Evolutionary conservation across 371 early-diverging fungal species (phyloP), one percentile per base, ranked within the genome.

Genomic region (Phascolomyces articulosus): DNA sequence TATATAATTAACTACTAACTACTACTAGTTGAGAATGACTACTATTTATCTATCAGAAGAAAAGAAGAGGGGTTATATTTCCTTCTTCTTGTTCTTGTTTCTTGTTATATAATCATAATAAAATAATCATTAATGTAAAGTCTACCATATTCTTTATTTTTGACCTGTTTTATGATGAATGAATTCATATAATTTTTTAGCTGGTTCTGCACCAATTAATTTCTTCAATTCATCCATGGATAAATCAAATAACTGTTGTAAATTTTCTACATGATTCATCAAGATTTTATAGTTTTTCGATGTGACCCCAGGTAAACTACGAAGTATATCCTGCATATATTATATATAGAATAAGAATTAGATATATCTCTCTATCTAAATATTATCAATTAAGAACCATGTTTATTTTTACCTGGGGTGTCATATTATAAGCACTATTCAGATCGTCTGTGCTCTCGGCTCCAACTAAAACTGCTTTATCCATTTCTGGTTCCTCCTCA

Each of bases 251-350:
- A 96, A 68, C 49, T 89, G 89, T 11, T 85, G 72, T 10, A 96
- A 66, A 55, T 78, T 88, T 28, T 82, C 67, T 6, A 89, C 90
- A 15, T 77, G 74, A 16, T 71, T 75, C 87, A 94, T 93, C 20
- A 96, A 83, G 2, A 72, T 53, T 47, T 87, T 86, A 73, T 94
- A 93, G 68, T 95, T 95, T 47, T 78, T 82, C 4, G 85, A 84
- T 0, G 87, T 92, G 47, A 96, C 88, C 0, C 97, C 96, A 1
- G 96, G 96, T 68, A 96, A 72, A 47, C 92, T 80, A 38, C 93
- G 87, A 23, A 96, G 81, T 18, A 96, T 79, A 48, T 93, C 92
- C 80, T 90, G 60, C 38, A 51, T 51, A 51, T n/a, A 13, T 44
- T 23, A n/a, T 51, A 16, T 38, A 47, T 60, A 69, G 18, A 56